A percentile compares a stretch with the other conserved stretches of the same genome.
These are phyloP conservation scores for Cenchrus purpureus DNA, from an alignment of 176 grass and related monocot genomes.

Conservation along the genomic window DNA sequence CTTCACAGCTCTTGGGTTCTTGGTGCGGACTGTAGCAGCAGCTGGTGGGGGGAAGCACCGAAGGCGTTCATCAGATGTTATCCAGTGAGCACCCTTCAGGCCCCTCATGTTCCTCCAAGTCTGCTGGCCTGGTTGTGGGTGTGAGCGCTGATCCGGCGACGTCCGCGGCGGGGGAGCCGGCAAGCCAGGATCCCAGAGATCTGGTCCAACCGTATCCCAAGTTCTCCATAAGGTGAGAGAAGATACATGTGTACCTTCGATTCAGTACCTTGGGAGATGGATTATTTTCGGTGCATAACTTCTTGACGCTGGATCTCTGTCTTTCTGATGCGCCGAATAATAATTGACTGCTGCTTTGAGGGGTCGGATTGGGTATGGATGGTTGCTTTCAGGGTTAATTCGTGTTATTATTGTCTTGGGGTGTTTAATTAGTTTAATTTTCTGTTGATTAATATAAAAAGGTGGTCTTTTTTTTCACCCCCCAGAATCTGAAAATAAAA, in stretches of 20 bases:
- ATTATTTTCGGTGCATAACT: constrained; percentile 49
- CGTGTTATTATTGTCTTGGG: constrained; percentile 34
- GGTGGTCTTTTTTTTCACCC: constrained; percentile 17
- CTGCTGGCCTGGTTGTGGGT: constrained; percentile 44
- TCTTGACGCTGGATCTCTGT: constrained; percentile 41
- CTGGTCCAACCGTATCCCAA: constrained; percentile 61
- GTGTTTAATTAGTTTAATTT: constrained; percentile 51
- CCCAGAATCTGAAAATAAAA: constrained; percentile 55
- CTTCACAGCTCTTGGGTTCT: constrained; percentile 76
- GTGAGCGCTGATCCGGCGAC: constrained; percentile 53
- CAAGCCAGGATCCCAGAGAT: constrained; percentile 54
- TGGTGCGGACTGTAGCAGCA: constrained; percentile 46
- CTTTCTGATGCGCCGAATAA: constrained; percentile 43
- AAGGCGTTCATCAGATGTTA: constrained; percentile 90
- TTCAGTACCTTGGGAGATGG: constrained; percentile 40
- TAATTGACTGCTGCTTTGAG: constrained; percentile 45
- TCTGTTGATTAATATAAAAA: constrained; percentile 53
- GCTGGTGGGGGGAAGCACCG: constrained; percentile 50
- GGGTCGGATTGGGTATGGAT: constrained; percentile 48
- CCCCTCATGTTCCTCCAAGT: constrained; percentile 71
- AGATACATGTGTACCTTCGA: constrained; percentile 8
- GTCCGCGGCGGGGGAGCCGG: constrained; percentile 10
- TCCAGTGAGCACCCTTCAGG: constrained; percentile 72
- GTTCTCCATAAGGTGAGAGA: constrained; percentile 93
- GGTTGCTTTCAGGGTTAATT: constrained; percentile 58